Conservation (phyloP, 768 basidiomycete genomes). For the Suillus plorans region DNA sequence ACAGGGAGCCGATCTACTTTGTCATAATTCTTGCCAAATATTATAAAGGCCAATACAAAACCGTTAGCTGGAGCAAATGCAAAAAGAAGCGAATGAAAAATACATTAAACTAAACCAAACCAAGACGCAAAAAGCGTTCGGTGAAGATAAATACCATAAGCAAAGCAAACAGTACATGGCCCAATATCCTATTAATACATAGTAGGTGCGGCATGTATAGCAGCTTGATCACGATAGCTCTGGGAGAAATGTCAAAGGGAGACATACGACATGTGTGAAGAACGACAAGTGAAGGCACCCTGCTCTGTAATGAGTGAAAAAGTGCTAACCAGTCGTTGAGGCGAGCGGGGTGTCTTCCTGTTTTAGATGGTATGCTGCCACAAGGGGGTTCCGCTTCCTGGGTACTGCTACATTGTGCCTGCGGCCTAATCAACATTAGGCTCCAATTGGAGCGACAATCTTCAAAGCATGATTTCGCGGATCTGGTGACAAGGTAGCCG, state of each 20-base stretch:
- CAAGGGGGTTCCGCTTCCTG: not conserved
- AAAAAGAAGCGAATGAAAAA: not conserved
- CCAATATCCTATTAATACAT: not conserved
- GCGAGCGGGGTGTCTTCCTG: not conserved
- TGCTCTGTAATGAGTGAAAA: not conserved
- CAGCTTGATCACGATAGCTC: not conserved
- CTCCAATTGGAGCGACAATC: not conserved
- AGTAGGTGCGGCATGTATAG: not conserved
- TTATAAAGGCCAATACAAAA: no score
- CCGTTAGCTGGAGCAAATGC: no score
- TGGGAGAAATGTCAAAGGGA: not conserved
- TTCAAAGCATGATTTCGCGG: constrained; percentile 51
- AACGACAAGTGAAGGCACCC: not conserved
- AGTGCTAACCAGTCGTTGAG: not conserved
- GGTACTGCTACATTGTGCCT: not conserved
- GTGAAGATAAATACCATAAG: not conserved
- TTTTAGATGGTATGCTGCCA: not conserved
- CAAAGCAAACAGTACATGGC: not conserved
- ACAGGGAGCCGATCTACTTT: not conserved
- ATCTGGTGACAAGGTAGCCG: constrained; percentile 35
- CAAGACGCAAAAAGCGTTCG: not conserved
- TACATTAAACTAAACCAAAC: not conserved
- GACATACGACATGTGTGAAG: not conserved
- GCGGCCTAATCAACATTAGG: not conserved
- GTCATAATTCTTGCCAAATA: not conserved